These are phyloP conservation scores for Macrophomina pseudophaseolina DNA, from an alignment of 2,329 filamentous ascomycete species.

Conservation along the genomic window DNA sequence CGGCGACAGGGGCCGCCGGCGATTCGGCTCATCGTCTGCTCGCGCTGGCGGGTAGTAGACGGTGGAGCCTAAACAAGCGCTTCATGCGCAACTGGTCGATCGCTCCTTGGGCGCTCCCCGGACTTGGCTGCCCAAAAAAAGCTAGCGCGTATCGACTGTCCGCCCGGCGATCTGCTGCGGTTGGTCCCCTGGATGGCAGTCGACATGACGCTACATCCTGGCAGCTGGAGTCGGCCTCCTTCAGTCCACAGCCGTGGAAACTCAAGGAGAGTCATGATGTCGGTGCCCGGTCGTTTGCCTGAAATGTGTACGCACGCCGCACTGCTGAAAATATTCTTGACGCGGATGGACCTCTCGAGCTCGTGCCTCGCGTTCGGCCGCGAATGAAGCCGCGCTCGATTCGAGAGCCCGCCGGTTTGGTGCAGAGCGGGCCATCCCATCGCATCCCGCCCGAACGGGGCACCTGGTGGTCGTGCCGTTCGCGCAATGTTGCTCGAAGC, in stretches of 20 bases:
- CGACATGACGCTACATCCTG: constrained; percentile 1
- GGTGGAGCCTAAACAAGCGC: constrained; percentile 18
- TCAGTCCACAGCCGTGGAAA: too few relatives aligned
- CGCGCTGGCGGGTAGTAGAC: constrained; percentile 7
- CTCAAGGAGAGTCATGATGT: too few relatives aligned
- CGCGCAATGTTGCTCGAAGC: constrained; percentile 13
- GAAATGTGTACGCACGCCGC: too few relatives aligned
- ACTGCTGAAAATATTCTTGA: too few relatives aligned
- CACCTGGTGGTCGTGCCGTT: neutral
- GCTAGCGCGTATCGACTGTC: neutral
- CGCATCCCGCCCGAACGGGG: constrained; percentile 8
- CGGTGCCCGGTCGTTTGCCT: too few relatives aligned
- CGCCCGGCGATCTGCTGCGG: neutral
- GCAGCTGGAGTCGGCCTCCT: neutral
- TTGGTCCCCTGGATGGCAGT: neutral
- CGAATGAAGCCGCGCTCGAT: constrained; percentile 1
- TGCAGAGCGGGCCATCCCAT: constrained; percentile 18
- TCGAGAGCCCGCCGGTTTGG: neutral
- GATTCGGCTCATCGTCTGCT: constrained; percentile 5
- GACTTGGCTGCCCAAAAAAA: neutral
- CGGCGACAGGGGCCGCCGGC: neutral
- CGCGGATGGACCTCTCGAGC: neutral
- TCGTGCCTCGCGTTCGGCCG: neutral
- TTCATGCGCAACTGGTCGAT: constrained; percentile 8
- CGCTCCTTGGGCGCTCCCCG: constrained; percentile 4